phyloP scores from a whole-genome alignment of 805 yeast species.

The Wickerhamiella kurtzmanii region DNA sequence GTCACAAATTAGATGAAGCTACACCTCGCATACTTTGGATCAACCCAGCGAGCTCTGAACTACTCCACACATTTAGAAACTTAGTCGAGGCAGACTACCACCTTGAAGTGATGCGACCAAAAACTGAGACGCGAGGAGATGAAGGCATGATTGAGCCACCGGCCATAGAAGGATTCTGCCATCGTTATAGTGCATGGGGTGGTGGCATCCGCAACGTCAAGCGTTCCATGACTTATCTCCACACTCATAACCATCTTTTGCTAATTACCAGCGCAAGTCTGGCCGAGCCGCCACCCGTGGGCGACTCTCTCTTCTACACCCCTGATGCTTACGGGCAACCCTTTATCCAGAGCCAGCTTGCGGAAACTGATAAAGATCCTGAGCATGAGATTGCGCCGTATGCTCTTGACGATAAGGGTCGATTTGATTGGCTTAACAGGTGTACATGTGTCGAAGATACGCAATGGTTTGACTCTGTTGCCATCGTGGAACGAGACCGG shows the following conservation, averaged over 20 bases:
- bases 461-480: conserved; percentile 38
- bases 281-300: conserved; percentile 41
- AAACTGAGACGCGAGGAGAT: neutral
- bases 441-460: conserved; percentile 32
- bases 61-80: neutral
- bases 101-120: neutral
- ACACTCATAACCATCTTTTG: conserved; percentile 46
- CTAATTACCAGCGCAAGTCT: conserved; percentile 41
- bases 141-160: conserved; percentile 38
- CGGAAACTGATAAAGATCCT: conserved; percentile 4
- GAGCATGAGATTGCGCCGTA: conserved; percentile 39
- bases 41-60: neutral
- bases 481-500: conserved; percentile 54
- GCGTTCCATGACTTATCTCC: conserved; percentile 44
- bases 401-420: conserved; percentile 35
- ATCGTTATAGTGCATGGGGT: conserved; percentile 38
- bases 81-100: neutral
- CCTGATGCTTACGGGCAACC: neutral
- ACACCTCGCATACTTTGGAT: neutral
- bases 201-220: conserved; percentile 31
- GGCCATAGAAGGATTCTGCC: conserved; percentile 72
- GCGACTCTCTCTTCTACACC: conserved; percentile 15
- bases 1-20: neutral
- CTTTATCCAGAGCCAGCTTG: neutral
- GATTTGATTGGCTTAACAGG: conserved; percentile 46